Base-by-base conservation (phyloP, 345 rosid genomes). In the Mangifera indica region DNA sequence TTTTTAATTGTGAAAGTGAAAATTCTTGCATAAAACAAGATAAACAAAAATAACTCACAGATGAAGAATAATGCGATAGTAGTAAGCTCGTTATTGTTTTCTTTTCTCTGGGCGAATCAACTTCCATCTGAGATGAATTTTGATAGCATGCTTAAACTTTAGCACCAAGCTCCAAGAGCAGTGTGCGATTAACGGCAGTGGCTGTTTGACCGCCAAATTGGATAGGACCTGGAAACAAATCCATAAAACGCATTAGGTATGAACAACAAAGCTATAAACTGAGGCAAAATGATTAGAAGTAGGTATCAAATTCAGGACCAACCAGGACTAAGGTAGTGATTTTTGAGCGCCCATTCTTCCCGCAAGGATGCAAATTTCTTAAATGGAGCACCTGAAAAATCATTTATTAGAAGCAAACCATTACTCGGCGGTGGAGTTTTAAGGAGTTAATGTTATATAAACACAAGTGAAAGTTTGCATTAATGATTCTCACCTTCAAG, bases 311-410 rank as follows among this genome's bases (percentile, higher is more conserved):
- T 58, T 21, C 46, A 54, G 11, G 69, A 83, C 95, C 21, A 69
- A 92, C 99, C 99, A 56, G 99, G 98, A 81, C 99, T 89, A 67
- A 89, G 77, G 72, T 92, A 95, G 42, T 87, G 74, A 73, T 95
- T 92, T 69, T 85, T 83, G 63, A 89, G 54, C 5, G 97, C 98
- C 99, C 99, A 95, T 78, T 92, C 94, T 7, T 91, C 88, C 22
- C 89, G 83, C 86, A 76, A n/a, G 0, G 96, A 89, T 0, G 88
- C 89, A 70, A 87, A 95, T 70, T 86, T 89, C 81, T 85, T 88
- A 75, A 91, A 95, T 42, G 99, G 99, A 69, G 96, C 92, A 21
- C 98, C 99, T 94, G 87, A 62, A 77, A 49, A 60, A 53, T 69
- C 56, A 51, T 64, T 37, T 5, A 25, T 2, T n/a, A n/a, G n/a